Conservation (phyloP, 176 grass and related monocot genomes). For the Pontederia paniculata region DNA sequence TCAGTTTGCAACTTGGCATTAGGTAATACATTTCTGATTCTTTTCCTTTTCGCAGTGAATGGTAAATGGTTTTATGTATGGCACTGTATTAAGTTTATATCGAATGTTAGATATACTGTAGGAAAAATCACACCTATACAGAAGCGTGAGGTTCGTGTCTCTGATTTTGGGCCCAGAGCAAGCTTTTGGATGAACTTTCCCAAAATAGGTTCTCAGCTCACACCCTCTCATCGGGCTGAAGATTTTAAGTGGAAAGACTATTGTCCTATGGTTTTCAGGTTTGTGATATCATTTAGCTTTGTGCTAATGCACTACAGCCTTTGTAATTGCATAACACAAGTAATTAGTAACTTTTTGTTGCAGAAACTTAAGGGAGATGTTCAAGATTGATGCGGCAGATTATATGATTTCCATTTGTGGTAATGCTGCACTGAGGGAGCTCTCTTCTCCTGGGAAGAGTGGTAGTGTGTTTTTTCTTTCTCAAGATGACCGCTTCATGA, state of each 20-base stretch:
- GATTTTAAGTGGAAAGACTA: slow-evolving; percentile 99
- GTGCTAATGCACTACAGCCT: too few species aligned
- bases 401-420: slow-evolving; percentile 99
- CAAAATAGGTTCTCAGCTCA: slow-evolving; percentile 78
- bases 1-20: slow-evolving; percentile 93
- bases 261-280: slow-evolving; percentile 99
- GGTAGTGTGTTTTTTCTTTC: slow-evolving; percentile 96
- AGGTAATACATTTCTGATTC: slow-evolving; percentile 30
- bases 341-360: neutral
- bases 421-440: slow-evolving; percentile 77
- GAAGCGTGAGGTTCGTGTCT: slow-evolving; percentile 77
- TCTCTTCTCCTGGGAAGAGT: slow-evolving; percentile 97
- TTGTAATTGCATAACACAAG: too few species aligned
- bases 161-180: slow-evolving; percentile 88
- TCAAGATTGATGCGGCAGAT: slow-evolving; percentile 98
- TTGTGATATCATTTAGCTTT: slow-evolving; percentile 3
- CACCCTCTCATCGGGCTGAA: slow-evolving; percentile 72
- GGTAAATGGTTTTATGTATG: neutral
- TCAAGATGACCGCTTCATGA: slow-evolving; percentile 97
- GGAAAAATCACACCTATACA: slow-evolving; percentile 98
- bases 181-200: slow-evolving; percentile 99
- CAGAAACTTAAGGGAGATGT: slow-evolving; percentile 97
- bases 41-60: neutral
- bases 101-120: slow-evolving; percentile 66
- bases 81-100: neutral